phyloP scores from a whole-genome alignment of 345 rosid species.

The Rhodomyrtus tomentosa region DNA sequence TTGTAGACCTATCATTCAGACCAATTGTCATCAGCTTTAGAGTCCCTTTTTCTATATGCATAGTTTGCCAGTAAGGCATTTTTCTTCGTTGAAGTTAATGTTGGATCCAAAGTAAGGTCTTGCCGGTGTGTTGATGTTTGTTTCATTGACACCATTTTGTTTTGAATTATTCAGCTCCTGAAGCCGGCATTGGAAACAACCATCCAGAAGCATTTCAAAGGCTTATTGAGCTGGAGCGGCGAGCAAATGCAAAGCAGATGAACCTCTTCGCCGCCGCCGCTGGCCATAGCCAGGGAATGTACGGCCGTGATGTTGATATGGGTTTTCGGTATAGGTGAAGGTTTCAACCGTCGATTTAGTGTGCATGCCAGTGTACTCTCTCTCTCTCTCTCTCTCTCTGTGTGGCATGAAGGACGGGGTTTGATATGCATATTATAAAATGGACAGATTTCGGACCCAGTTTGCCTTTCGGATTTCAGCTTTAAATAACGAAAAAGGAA shows the following conservation, averaged over 20 bases:
- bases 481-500: background rate
- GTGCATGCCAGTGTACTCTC: background rate
- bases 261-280: constrained; percentile 28
- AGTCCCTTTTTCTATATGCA: background rate
- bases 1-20: background rate
- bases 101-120: background rate
- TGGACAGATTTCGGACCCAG: background rate
- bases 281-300: constrained; percentile 43
- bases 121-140: background rate
- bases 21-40: background rate
- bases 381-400: background rate
- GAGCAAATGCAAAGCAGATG: constrained; percentile 52
- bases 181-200: constrained; percentile 28
- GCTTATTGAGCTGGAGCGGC: constrained; percentile 67
- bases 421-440: background rate
- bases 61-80: background rate
- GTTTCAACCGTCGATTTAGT: background rate
- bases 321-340: constrained; percentile 51
- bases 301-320: constrained; percentile 66
- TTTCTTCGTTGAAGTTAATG: background rate
- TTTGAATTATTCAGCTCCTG: constrained; percentile 24
- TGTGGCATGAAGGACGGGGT: background rate
- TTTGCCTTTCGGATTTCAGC: background rate
- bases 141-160: background rate
- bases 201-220: constrained; percentile 68